Conservation (phyloP, 2,329 filamentous ascomycete genomes). For the Calonectria pauciramosa region DNA sequence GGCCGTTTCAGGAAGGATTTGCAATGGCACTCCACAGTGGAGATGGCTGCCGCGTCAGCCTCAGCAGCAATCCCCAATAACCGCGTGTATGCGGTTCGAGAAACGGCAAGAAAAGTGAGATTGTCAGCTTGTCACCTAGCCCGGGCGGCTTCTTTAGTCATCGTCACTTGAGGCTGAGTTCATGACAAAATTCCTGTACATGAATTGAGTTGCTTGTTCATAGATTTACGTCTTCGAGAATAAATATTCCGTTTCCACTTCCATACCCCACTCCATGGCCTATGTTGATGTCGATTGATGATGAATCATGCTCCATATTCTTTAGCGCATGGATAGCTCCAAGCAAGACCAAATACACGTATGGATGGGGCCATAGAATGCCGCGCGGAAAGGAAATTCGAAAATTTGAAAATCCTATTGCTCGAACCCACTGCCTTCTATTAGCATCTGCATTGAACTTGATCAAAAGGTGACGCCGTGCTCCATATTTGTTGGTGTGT, state of each 20-base stretch:
- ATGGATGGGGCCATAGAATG: not conserved
- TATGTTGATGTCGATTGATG: not conserved
- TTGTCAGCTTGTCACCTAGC: not conserved
- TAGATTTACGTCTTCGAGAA: not conserved
- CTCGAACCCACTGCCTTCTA: not conserved
- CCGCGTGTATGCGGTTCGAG: not conserved
- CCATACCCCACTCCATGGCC: not conserved
- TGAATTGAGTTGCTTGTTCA: not conserved
- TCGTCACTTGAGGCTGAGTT: not conserved
- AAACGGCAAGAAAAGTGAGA: not conserved
- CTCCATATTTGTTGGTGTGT: not conserved
- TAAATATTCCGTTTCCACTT: not conserved
- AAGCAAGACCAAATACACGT: not conserved
- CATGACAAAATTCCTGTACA: not conserved
- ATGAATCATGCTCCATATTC: not conserved
- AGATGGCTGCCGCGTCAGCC: conserved; percentile 1
- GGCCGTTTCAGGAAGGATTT: conserved; percentile 13
- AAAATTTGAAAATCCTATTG: not conserved
- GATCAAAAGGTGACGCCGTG: no score
- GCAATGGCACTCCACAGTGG: conserved; percentile 14
- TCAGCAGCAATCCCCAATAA: conserved; percentile 13
- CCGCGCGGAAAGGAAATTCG: no score
- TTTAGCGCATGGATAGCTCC: not conserved
- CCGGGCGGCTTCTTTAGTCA: not conserved
- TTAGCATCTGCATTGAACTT: no score